Base-by-base conservation (phyloP, 1,284 basidiomycete genomes). In the Ceratobasidium sp. region DNA sequence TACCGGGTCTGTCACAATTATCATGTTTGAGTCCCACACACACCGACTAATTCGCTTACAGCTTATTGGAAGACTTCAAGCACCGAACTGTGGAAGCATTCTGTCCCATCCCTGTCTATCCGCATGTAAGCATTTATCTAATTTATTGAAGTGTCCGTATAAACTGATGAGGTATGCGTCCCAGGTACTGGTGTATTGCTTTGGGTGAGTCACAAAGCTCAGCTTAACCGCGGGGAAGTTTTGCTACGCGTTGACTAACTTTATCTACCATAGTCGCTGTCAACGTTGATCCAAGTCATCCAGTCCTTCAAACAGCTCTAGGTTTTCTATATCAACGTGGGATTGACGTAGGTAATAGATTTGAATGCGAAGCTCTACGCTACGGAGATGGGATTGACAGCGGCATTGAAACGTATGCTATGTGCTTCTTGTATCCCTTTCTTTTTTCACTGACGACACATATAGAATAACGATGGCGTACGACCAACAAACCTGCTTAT, bases 81-180 rank as follows among this genome's bases (percentile, higher is more conserved):
- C 15, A 40, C 13, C 5, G 33, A 39, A 9, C 49, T 5, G 39
- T 69, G 15, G 51, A 28, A 20, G 15, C 44, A 28, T 46, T 28
- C 20, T n/a, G 15, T n/a, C 20, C n/a, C 28, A 3, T 55, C 44
- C 51, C 51, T 69, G 4, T 40, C 28, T 20, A 55, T 55, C 33
- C 67, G 67, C 26, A 40, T 69, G 67, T 69, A 39, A 69, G 67
- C 40, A n/a, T n/a, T n/a, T n/a, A n/a, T n/a, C n/a, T 13, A n/a
- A n/a, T n/a, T n/a, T n/a, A n/a, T n/a, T 7, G n/a, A n/a, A n/a
- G n/a, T n/a, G n/a, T n/a, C n/a, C 20, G n/a, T 44, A n/a, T 13
- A n/a, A 13, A 39, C 5, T 69, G 23, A 53, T 23, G 26, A 3
- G 23, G 23, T 28, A 28, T 4, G 13, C 28, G 23, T 2, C 2